Conservation (phyloP, 179 eudicot genomes). For the Sideroxylon spinosum region DNA sequence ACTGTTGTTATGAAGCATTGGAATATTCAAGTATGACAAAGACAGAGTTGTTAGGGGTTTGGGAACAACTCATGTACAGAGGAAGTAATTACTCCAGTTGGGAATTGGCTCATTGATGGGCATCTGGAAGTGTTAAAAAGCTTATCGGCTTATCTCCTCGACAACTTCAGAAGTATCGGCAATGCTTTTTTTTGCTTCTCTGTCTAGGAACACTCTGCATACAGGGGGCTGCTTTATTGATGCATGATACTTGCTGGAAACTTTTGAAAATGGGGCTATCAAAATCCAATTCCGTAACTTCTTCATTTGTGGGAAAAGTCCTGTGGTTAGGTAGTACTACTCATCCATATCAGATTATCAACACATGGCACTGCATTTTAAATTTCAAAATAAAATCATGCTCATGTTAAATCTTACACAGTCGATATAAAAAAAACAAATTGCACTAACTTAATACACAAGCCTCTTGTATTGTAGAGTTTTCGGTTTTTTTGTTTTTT, state of each 20-base stretch:
- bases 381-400: too few relatives aligned
- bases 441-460: too few relatives aligned
- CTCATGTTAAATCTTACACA: too few relatives aligned
- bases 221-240: conserved; percentile 79
- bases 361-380: too few relatives aligned
- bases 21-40: conserved; percentile 72
- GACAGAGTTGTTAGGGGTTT: conserved; percentile 69
- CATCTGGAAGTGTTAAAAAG: conserved; percentile 69
- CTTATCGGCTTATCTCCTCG: conserved; percentile 74
- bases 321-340: too few relatives aligned
- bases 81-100: conserved; percentile 67
- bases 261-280: conserved; percentile 76
- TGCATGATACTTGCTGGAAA: conserved; percentile 77
- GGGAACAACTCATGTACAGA: conserved; percentile 80
- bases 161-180: conserved; percentile 63
- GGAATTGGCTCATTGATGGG: conserved; percentile 84
- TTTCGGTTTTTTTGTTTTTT: too few relatives aligned
- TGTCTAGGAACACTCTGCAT: conserved; percentile 81
- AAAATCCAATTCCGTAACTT: conserved; percentile 63
- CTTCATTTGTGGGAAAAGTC: conserved; percentile 75
- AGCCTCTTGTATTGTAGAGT: too few relatives aligned
- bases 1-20: conserved; percentile 41
- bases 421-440: too few relatives aligned
- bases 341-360: too few relatives aligned
- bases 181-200: conserved; percentile 85